Evolutionary conservation across 1,284 basidiomycete genomes (phyloP).

Genomic region (Trichosporon inkin): DNA sequence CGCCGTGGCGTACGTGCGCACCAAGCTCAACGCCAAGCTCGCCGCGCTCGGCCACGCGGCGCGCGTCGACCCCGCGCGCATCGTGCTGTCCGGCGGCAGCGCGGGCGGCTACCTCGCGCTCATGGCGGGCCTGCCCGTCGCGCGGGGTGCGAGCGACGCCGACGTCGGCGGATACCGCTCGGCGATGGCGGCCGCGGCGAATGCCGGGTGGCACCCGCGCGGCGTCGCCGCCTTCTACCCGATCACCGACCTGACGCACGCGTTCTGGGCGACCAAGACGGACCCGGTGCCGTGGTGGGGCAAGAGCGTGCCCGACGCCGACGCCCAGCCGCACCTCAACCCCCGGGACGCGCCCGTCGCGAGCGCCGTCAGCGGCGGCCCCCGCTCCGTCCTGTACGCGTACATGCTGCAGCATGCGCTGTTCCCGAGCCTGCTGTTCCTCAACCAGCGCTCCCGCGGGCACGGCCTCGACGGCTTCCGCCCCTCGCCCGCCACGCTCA

Average conservation of each 20-base stretch:
- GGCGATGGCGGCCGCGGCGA: not conserved
- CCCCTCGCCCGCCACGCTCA: constrained; percentile 33
- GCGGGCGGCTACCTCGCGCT: constrained; percentile 47
- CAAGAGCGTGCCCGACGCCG: constrained; percentile 35
- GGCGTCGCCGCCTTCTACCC: constrained; percentile 46
- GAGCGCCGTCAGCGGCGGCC: constrained; percentile 39
- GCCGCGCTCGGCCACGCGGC: constrained; percentile 29
- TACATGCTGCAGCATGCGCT: constrained; percentile 49
- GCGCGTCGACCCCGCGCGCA: constrained; percentile 33
- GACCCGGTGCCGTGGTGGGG: constrained; percentile 45
- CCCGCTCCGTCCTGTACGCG: constrained; percentile 43
- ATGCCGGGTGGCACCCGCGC: constrained; percentile 33
- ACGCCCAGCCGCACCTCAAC: constrained; percentile 42
- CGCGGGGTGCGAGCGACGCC: constrained; percentile 29
- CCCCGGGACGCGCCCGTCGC: constrained; percentile 38
- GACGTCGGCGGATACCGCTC: constrained; percentile 41
- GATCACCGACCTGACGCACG: constrained; percentile 45
- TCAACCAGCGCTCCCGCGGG: constrained; percentile 38
- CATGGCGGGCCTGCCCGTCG: constrained; percentile 39
- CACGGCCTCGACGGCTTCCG: constrained; percentile 38
- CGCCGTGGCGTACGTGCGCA: constrained; percentile 32
- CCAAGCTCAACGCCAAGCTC: constrained; percentile 36
- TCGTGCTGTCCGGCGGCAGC: constrained; percentile 43
- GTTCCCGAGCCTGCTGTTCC: constrained; percentile 43
- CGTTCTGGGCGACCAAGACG: constrained; percentile 47